A percentile compares a stretch with the other conserved stretches of the same genome.
These are phyloP conservation scores for Microbotryum intermedium DNA, from an alignment of 1,284 basidiomycete species.

Conservation along the genomic window DNA sequence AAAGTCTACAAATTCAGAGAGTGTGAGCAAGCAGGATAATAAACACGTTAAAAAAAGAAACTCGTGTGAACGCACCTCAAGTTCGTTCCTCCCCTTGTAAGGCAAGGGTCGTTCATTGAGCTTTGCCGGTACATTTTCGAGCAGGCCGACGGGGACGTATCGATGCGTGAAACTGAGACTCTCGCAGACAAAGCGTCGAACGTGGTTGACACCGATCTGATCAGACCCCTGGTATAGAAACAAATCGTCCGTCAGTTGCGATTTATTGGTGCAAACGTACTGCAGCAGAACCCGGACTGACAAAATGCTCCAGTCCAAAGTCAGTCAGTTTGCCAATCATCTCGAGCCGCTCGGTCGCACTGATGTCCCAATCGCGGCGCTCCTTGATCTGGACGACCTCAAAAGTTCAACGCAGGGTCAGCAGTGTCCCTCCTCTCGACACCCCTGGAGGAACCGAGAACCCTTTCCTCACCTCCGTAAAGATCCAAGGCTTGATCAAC, in stretches of 20 bases:
- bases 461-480: conserved; percentile 56
- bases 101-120: conserved; percentile 73
- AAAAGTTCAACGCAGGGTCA: no score
- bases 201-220: conserved; percentile 79
- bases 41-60: not conserved
- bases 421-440: no score
- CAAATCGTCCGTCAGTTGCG: not conserved
- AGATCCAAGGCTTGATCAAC: conserved; percentile 93
- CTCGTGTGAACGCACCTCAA: conserved; percentile 42
- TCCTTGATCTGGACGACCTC: conserved; percentile 59
- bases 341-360: conserved; percentile 78
- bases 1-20: conserved; percentile 56
- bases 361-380: conserved; percentile 83
- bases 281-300: not conserved
- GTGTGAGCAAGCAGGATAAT: not conserved
- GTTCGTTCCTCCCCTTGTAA: conserved; percentile 61
- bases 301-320: conserved; percentile 36
- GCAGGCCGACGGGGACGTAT: conserved; percentile 84
- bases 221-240: conserved; percentile 64
- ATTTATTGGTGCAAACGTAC: not conserved
- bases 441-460: no score
- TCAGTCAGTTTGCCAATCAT: conserved; percentile 67
- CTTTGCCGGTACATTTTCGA: conserved; percentile 71
- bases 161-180: conserved; percentile 90
- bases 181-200: conserved; percentile 88